Conservation (phyloP, 441 rosid species). For the Caryocar brasiliense region DNA sequence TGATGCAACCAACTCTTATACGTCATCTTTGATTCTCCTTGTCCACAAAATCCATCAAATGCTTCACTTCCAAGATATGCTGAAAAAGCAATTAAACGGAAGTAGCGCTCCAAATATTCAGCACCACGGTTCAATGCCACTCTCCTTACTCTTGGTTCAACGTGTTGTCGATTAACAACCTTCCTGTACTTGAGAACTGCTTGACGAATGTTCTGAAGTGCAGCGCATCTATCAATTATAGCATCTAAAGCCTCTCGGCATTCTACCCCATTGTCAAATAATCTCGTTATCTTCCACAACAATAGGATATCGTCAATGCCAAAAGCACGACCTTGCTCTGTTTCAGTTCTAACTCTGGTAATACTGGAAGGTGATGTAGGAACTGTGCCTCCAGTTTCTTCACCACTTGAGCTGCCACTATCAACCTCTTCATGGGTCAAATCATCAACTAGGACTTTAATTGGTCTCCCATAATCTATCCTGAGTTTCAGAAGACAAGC, state of each 20-base stretch:
- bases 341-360: constrained; percentile 29
- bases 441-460: constrained; percentile 54
- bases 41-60: constrained; percentile 77
- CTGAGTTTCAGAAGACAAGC: constrained; percentile 96
- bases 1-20: constrained; percentile 88
- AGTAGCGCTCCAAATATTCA: constrained; percentile 90
- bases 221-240: constrained; percentile 91
- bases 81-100: constrained; percentile 89
- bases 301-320: constrained; percentile 89
- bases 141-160: constrained; percentile 86
- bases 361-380: constrained; percentile 25
- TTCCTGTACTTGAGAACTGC: constrained; percentile 87
- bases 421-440: constrained; percentile 56
- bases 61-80: constrained; percentile 98
- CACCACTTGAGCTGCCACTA: constrained; percentile 88
- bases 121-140: constrained; percentile 92
- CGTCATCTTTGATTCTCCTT: constrained; percentile 72
- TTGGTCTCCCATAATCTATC: constrained; percentile 79
- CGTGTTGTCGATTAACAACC: constrained; percentile 85
- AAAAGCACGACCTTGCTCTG: constrained; percentile 54
- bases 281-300: constrained; percentile 85
- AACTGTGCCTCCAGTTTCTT: constrained; percentile 59
- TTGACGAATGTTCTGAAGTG: constrained; percentile 86
- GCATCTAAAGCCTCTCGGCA: constrained; percentile 94
- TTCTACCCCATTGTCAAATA: constrained; percentile 87